Conservation (phyloP, 2,329 filamentous ascomycete genomes). For the Uncinocarpus reesii region DNA sequence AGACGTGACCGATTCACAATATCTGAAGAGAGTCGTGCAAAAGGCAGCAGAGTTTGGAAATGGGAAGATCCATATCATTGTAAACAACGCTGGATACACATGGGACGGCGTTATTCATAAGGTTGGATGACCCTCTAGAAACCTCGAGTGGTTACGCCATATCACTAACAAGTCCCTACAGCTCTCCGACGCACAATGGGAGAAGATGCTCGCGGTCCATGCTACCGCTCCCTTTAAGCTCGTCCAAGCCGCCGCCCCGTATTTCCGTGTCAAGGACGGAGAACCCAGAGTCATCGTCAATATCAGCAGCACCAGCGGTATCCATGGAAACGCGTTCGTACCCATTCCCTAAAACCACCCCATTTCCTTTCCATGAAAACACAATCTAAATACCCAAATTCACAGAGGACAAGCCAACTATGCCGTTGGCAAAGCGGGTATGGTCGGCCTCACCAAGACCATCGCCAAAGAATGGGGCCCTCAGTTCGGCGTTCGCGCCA, state of each 20-base stretch:
- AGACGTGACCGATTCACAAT: conserved; percentile 62
- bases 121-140: conserved; percentile 28
- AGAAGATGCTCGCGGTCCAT: conserved; percentile 75
- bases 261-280: conserved; percentile 77
- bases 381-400: background rate
- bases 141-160: background rate
- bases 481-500: conserved; percentile 67
- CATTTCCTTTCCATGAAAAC: conserved; percentile 7
- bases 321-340: conserved; percentile 63
- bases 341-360: background rate
- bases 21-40: conserved; percentile 61
- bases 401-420: conserved; percentile 73
- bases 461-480: conserved; percentile 91
- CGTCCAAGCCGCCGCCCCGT: conserved; percentile 67
- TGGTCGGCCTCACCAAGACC: conserved; percentile 74
- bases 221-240: conserved; percentile 78
- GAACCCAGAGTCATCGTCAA: conserved; percentile 71
- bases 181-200: conserved; percentile 85
- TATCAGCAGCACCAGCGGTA: conserved; percentile 68
- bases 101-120: conserved; percentile 92
- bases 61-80: conserved; percentile 82
- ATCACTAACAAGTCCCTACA: conserved; percentile 19
- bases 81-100: conserved; percentile 86
- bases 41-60: conserved; percentile 68
- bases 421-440: conserved; percentile 70